Evolutionary conservation across 2,329 filamentous ascomycete genomes (phyloP).

Genomic region (Lomentospora prolificans): DNA sequence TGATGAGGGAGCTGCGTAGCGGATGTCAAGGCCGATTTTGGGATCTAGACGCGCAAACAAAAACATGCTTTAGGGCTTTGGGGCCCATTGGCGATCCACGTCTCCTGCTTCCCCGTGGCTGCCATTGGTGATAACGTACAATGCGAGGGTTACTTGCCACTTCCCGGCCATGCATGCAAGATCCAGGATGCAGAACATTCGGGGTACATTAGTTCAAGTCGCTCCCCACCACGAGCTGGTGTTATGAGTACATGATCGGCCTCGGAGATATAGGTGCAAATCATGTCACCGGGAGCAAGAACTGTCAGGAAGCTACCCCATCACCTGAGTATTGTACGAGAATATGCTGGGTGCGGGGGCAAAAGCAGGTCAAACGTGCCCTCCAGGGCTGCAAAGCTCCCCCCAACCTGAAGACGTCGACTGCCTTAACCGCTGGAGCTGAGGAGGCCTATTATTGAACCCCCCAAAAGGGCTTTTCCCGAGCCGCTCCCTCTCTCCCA

Average conservation of each 20-base stretch:
- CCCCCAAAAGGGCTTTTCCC: background rate
- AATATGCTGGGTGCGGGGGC: background rate
- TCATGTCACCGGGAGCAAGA: background rate
- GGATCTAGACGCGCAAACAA: background rate
- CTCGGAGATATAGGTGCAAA: background rate
- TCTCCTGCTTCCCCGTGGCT: background rate
- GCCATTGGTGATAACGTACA: background rate
- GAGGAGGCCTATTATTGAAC: background rate
- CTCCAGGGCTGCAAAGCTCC: background rate
- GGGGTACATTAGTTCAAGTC: slow-evolving; percentile 1
- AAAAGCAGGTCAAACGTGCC: background rate
- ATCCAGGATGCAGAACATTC: background rate
- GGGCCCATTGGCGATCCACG: background rate
- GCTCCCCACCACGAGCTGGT: background rate
- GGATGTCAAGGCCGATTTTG: too few species aligned
- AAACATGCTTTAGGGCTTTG: background rate
- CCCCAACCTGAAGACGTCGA: background rate
- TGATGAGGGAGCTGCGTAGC: too few species aligned
- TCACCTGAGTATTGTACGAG: slow-evolving; percentile 8
- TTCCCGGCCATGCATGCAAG: slow-evolving; percentile 5
- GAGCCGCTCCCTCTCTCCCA: background rate
- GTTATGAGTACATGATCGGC: background rate
- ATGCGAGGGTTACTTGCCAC: background rate
- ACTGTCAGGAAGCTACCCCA: background rate
- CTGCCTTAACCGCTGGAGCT: background rate